These are phyloP conservation scores for Halteria grandinella DNA, from an alignment of 73 alveolate genomes.

Conservation along the genomic window DNA sequence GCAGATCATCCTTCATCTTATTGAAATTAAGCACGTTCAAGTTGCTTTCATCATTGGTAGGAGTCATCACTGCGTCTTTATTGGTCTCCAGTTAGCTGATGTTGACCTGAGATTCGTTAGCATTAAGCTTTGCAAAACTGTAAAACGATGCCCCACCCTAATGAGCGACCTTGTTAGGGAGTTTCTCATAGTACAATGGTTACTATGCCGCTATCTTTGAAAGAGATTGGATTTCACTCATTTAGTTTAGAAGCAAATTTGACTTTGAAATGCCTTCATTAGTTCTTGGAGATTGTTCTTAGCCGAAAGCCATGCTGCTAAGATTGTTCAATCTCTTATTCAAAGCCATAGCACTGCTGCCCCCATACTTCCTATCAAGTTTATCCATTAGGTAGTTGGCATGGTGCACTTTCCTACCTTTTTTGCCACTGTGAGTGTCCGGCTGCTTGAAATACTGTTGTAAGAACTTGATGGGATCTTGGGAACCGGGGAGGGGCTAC, in stretches of 20 bases:
- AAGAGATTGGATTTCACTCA: background rate
- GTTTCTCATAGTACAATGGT: background rate
- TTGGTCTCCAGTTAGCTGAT: background rate
- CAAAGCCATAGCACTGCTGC: background rate
- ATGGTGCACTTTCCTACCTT: constrained; percentile 1
- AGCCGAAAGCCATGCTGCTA: background rate
- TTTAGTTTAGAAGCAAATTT: background rate
- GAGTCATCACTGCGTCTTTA: background rate
- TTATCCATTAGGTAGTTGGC: constrained; percentile 36
- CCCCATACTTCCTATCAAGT: constrained; percentile 1
- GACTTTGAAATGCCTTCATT: background rate
- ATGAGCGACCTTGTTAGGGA: constrained; percentile 9
- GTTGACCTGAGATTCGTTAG: background rate
- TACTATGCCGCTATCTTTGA: background rate
- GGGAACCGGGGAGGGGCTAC: no score
- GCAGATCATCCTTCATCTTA: constrained; percentile 33
- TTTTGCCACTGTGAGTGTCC: background rate
- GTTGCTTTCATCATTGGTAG: background rate
- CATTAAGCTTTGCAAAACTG: background rate
- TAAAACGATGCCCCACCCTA: background rate
- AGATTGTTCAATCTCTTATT: background rate
- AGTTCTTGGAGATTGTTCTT: background rate
- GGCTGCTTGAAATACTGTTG: constrained; percentile 32
- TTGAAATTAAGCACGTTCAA: constrained; percentile 20
- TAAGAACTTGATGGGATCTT: constrained; percentile 44